Evolutionary conservation across 1,139 yeast genomes (phyloP).

Genomic region (Keqinozyma sinolaborantium): DNA sequence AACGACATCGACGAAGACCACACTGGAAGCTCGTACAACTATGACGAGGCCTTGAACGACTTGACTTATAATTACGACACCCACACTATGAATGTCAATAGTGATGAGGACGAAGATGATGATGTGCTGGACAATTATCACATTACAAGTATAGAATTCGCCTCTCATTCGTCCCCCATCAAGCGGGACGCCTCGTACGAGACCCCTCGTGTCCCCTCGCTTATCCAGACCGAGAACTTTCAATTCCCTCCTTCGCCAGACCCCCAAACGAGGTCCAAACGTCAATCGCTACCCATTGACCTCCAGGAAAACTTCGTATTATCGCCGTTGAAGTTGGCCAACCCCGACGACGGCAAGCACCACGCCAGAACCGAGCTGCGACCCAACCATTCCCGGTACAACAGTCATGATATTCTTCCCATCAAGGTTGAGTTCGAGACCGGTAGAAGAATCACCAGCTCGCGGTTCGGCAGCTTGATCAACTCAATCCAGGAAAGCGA

Average conservation of each 20-base stretch:
- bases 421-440: conserved; percentile 44
- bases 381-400: conserved; percentile 38
- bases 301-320: conserved; percentile 34
- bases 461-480: conserved; percentile 1
- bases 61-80: conserved; percentile 10
- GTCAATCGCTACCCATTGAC: conserved; percentile 34
- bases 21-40: conserved; percentile 5
- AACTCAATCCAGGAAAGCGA: conserved; percentile 2
- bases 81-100: conserved; percentile 3
- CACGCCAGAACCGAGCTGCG: conserved; percentile 18
- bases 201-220: conserved; percentile 13
- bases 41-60: conserved; percentile 13
- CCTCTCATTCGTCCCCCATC: conserved; percentile 14
- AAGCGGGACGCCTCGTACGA: conserved; percentile 5
- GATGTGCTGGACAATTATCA: conserved; percentile 5
- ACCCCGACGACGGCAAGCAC: conserved; percentile 10
- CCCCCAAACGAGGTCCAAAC: conserved; percentile 20
- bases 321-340: conserved; percentile 40
- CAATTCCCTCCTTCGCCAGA: conserved; percentile 37
- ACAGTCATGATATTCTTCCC: conserved; percentile 44
- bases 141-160: conserved; percentile 6
- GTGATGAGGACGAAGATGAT: conserved; percentile 15
- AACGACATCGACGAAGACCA: conserved; percentile 2
- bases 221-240: conserved; percentile 12
- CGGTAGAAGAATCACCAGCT: conserved; percentile 19